Base-by-base conservation (phyloP, 306 rosid genomes). In the Vigna radiata region DNA sequence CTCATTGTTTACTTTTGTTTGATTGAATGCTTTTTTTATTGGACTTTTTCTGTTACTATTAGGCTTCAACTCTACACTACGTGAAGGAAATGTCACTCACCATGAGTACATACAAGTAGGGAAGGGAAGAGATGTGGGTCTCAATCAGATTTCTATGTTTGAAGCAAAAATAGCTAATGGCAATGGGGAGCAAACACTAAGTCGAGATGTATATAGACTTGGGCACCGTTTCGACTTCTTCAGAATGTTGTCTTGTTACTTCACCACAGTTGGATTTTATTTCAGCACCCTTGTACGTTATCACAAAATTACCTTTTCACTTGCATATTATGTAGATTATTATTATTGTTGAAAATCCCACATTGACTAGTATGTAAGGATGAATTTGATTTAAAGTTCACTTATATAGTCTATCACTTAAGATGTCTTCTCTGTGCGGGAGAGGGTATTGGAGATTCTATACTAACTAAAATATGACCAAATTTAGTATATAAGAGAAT, bases 91-190 rank as follows among this genome's bases (percentile, higher is more conserved):
- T 85, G 85, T 85, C 52, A 85, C 88, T 56, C 88, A 85, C 77
- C 88, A 85, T 79, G 88, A 85, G 70, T 86, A 86, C 81, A 86
- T 86, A 58, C 89, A 86, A 76, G 89, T 86, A 17, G 89, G 89
- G 72, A 86, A 86, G 81, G 89, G 89, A 62, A 81, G 89, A 75
- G 89, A 86, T 36, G 89, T 86, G 70, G 89, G 89, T 77, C 82
- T 86, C 70, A 86, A 86, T 66, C 89, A 86, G 79, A 86, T 86
- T 72, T 86, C 88, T 14, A 83, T 70, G 72, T 85, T 85, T 75
- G 88, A 85, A 73, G 88, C 88, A 31, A 85, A 85, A 69, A 80
- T 86, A 53, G 89, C 89, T 48, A 86, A 86, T 66, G 89, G 89
- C 21, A 86, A 86, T 76, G 89, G 89, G 55, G 89, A 86, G 73